Evolutionary conservation across 176 grass and related monocot genomes (phyloP).

Genomic region (barley (Hordeum vulgare)): DNA sequence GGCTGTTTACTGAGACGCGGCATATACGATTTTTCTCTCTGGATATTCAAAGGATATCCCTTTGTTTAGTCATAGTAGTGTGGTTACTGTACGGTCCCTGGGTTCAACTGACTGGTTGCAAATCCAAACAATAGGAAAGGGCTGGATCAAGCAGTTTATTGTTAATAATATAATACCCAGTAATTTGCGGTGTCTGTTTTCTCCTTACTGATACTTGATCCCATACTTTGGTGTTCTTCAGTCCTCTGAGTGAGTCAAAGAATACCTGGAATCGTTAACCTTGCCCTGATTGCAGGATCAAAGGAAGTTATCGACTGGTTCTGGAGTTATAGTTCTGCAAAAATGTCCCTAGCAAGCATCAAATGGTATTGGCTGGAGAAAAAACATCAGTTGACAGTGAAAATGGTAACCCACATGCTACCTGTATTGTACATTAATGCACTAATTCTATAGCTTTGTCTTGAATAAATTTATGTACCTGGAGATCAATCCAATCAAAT

Average conservation of each 20-base stretch:
- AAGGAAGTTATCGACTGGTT: slow-evolving; percentile 28
- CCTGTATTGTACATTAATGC: not conserved
- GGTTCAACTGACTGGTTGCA: not conserved
- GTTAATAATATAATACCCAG: not conserved
- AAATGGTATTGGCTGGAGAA: not conserved
- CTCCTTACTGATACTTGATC: not conserved
- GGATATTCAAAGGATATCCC: not conserved
- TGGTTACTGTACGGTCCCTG: not conserved
- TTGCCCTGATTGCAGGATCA: slow-evolving; percentile 37
- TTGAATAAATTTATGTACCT: not conserved
- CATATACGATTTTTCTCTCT: not conserved
- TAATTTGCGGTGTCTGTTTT: not conserved
- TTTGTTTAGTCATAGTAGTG: not conserved
- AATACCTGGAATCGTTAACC: slow-evolving; percentile 19
- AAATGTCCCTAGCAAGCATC: not conserved
- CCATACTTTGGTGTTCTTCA: not conserved
- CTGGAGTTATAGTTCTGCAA: slow-evolving; percentile 31
- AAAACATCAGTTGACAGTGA: not conserved
- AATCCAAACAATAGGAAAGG: not conserved
- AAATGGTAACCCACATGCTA: not conserved
- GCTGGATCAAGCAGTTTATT: not conserved
- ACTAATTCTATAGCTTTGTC: not conserved
- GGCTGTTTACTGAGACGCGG: not conserved
- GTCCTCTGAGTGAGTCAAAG: not conserved
- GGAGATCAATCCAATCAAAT: no score